Evolutionary conservation across 441 rosid species (phyloP).

Genomic region (Capsella rubella): DNA sequence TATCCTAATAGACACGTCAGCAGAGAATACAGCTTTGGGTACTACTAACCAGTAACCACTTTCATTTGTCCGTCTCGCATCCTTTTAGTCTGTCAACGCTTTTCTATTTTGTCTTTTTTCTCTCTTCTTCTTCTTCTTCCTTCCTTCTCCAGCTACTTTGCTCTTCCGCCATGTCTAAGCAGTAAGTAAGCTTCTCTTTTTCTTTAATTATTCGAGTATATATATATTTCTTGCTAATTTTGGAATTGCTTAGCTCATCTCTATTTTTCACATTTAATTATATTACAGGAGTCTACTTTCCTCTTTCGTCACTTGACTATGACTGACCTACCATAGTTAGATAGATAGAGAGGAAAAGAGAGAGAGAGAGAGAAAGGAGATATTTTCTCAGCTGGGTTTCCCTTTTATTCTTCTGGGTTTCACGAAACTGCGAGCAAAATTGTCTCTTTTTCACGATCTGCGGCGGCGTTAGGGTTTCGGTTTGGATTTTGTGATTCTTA

Average conservation of each 20-base stretch:
- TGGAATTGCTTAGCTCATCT: neutral
- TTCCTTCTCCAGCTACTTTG: constrained; percentile 34
- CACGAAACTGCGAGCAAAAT: constrained; percentile 4
- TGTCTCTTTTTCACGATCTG: neutral
- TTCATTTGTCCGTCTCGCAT: constrained; percentile 36
- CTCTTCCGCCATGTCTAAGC: constrained; percentile 38
- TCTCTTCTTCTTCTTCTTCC: neutral
- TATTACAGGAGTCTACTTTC: constrained; percentile 36
- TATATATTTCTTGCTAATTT: neutral
- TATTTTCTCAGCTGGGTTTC: constrained; percentile 30
- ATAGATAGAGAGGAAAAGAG: neutral
- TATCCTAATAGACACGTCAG: constrained; percentile 19
- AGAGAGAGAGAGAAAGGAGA: neutral
- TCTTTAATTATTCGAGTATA: neutral
- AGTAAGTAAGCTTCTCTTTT: constrained; percentile 1
- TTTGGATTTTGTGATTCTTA: constrained; percentile 9
- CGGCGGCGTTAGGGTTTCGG: constrained; percentile 48
- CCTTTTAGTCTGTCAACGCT: constrained; percentile 47
- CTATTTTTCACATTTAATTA: constrained; percentile 8
- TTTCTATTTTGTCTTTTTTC: constrained; percentile 39
- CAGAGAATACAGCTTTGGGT: constrained; percentile 24
- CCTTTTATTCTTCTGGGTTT: constrained; percentile 24
- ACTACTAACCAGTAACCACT: constrained; percentile 34
- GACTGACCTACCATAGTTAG: constrained; percentile 43
- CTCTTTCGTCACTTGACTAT: constrained; percentile 42